A percentile compares a stretch with the other conserved stretches of the same genome.
phyloP scores from a whole-genome alignment of 139 green algal species.

The Tetradesmus obliquus region DNA sequence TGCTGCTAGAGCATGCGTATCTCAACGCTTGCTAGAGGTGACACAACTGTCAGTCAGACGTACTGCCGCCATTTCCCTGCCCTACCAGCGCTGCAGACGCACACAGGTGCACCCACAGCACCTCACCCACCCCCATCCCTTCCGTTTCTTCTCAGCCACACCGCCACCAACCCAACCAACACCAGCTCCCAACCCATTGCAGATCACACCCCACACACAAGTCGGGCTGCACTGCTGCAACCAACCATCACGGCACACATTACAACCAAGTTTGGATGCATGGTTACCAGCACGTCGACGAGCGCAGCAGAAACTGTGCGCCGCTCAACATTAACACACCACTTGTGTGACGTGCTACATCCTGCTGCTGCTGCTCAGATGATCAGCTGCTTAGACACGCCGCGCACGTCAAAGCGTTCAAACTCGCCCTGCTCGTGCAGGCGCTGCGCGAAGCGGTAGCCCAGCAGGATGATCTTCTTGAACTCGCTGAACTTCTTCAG shows the following conservation, averaged over 20 bases:
- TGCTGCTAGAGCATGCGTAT: not conserved
- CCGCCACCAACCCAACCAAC: not conserved
- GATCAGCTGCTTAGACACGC: not conserved
- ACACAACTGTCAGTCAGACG: not conserved
- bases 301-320: not conserved
- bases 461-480: conserved; percentile 55
- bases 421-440: conserved; percentile 41
- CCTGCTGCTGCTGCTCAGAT: not conserved
- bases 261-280: not conserved
- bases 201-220: not conserved
- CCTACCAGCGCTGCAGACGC: not conserved
- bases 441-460: conserved; percentile 57
- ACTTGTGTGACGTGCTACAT: not conserved
- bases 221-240: conserved; percentile 3
- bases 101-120: not conserved
- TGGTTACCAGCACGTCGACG: not conserved
- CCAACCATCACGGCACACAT: not conserved
- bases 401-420: conserved; percentile 16
- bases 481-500: conserved; percentile 59
- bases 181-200: not conserved
- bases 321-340: not conserved
- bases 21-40: not conserved
- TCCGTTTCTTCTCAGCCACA: not conserved
- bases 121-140: not conserved
- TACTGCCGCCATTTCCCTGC: not conserved